Evolutionary conservation across 2,329 filamentous ascomycete genomes (phyloP).

Genomic region (Helotiales sp.): DNA sequence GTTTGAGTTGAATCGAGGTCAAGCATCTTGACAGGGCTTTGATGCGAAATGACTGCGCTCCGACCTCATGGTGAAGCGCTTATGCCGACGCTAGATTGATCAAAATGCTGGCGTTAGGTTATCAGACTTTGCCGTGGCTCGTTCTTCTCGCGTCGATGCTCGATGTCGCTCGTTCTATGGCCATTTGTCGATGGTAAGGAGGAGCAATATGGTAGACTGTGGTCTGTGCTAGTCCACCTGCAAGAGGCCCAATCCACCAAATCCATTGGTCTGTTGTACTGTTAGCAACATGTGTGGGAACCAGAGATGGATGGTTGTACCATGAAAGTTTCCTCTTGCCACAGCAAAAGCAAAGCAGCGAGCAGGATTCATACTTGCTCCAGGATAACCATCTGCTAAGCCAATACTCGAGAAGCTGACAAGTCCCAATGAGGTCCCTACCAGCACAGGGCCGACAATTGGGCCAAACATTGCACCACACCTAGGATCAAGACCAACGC

Average conservation of each 20-base stretch:
- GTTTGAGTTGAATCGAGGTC: too few species aligned
- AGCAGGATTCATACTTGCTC: constrained; percentile 42
- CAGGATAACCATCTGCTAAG: constrained; percentile 39
- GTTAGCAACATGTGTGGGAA: background rate
- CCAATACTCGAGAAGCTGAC: constrained; percentile 40
- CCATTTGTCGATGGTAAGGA: constrained; percentile 28
- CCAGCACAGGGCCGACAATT: constrained; percentile 48
- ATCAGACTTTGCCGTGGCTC: background rate
- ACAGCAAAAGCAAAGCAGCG: constrained; percentile 46
- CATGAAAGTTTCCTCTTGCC: constrained; percentile 31
- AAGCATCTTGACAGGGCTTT: too few species aligned
- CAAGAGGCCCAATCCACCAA: constrained; percentile 39
- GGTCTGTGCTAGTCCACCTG: constrained; percentile 31
- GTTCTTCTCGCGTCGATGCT: background rate
- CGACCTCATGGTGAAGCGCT: too few species aligned
- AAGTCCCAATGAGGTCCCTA: constrained; percentile 42
- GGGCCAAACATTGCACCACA: constrained; percentile 50
- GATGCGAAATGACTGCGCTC: too few species aligned
- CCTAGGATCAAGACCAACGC: constrained; percentile 53
- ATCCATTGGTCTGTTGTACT: constrained; percentile 38
- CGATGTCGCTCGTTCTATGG: background rate
- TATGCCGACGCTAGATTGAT: too few species aligned
- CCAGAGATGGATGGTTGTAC: constrained; percentile 4
- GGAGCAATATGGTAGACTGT: constrained; percentile 35
- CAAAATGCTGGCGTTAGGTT: too few species aligned